Evolutionary conservation across 495 filamentous ascomycete genomes (phyloP), one percentile per base, ranked within the genome.

Genomic region (Penicillium subrubescens): DNA sequence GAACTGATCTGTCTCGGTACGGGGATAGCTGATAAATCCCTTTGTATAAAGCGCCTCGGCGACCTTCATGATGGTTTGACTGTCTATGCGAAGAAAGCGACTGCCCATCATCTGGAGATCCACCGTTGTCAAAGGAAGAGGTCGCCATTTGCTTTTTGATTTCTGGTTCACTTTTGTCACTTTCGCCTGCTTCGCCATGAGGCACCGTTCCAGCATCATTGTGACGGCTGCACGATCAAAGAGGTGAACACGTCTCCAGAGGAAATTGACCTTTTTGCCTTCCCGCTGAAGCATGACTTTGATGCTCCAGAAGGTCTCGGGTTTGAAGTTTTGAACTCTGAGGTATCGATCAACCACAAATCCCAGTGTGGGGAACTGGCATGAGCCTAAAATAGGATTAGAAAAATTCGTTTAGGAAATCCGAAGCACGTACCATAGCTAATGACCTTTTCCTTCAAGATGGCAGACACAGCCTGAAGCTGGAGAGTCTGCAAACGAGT

Each of bases 291-390:
- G 89, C 68, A 89, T 89, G 15, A 98, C 89, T 67, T 90, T 92
- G 77, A 99, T 96, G 58, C 80, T 82, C 95, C 96, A 99, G 77
- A 98, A 98, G 1, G 85, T 76, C 69, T 99, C 95, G 5, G 94
- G 91, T 19, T 94, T 89, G 72, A 99, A 99, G 69, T 96, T 97
- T 63, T 90, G 86, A 46, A 99, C 93, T 65, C 89, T 85, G 59
- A 96, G 90, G 73, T 98, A 99, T 21, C 94, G 87, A 74, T 99
- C 96, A 15, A 99, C 95, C 0, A 99, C 93, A 67, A 99, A 99
- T 3, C 95, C 95, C 14, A 99, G 80, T 0, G 96, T 98, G 14
- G 95, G 95, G 71, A 99, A 99, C 77, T 99, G 95, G 63, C 95
- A 99, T 14, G 93, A 96, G 17, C 94, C 92, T 95, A 57, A 14